Percentiles rank a stretch among this genome's conserved stretches.
These are phyloP conservation scores for Kuraishia hungarica DNA, from an alignment of 805 yeast genomes.

Conservation along the genomic window DNA sequence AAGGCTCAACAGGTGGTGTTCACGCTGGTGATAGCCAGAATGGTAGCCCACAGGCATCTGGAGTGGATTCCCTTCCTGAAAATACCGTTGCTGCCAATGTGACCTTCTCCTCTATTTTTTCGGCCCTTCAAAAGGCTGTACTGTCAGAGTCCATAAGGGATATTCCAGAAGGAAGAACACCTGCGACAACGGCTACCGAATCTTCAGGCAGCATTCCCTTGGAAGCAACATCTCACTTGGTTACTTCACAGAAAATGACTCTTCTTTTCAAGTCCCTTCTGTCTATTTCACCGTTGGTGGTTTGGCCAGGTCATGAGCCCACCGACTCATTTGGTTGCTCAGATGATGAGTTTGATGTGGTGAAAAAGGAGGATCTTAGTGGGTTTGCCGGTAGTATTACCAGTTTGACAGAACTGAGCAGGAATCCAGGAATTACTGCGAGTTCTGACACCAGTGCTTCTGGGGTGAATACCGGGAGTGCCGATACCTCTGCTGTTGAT, in stretches of 20 bases:
- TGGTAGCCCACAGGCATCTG: background rate
- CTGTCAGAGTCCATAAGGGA: constrained; percentile 7
- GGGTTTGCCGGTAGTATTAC: background rate
- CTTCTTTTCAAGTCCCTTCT: background rate
- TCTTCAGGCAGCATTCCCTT: too few species aligned
- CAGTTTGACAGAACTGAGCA: background rate
- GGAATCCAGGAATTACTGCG: too few species aligned
- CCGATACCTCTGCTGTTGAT: background rate
- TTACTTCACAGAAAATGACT: background rate
- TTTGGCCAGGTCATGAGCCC: constrained; percentile 1
- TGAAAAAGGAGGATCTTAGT: constrained; percentile 24
- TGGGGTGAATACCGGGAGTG: background rate
- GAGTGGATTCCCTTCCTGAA: background rate
- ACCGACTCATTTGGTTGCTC: constrained; percentile 8
- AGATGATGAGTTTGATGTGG: constrained; percentile 36
- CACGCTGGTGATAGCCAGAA: background rate
- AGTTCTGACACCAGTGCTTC: background rate
- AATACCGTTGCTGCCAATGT: background rate
- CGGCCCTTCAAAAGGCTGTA: constrained; percentile 9
- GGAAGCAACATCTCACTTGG: background rate
- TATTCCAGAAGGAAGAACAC: background rate
- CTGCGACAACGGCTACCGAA: too few species aligned
- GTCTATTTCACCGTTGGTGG: background rate
- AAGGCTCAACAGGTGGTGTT: too few species aligned
- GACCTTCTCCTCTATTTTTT: constrained; percentile 3